Percentiles rank a stretch among this genome's conserved stretches.
Evolutionary conservation across 2,329 filamentous ascomycete species (phyloP).

Genomic region (Chalaropsis ovoidea): DNA sequence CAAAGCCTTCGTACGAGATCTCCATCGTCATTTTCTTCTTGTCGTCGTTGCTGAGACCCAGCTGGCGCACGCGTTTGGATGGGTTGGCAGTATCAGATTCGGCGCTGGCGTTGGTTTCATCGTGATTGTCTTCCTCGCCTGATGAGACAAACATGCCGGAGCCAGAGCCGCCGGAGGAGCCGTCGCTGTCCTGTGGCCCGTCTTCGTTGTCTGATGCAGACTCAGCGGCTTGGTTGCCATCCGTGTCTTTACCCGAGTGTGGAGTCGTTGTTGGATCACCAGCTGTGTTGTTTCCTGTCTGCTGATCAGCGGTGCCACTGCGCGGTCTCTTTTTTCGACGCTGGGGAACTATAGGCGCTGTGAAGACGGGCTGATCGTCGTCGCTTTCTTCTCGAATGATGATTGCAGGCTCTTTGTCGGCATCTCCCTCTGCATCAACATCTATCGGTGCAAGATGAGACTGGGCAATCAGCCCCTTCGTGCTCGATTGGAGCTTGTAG

Average conservation of each 20-base stretch:
- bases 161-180: not conserved
- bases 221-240: not conserved
- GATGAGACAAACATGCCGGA: constrained; percentile 19
- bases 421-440: not conserved
- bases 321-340: constrained; percentile 2
- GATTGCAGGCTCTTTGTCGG: not conserved
- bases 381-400: constrained; percentile 31
- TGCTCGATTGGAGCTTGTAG: constrained; percentile 29
- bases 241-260: not conserved
- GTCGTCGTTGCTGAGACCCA: constrained; percentile 44
- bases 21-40: constrained; percentile 86
- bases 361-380: constrained; percentile 29
- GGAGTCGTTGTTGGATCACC: not conserved
- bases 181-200: not conserved
- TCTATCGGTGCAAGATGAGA: constrained; percentile 21
- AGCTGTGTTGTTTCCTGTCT: not conserved
- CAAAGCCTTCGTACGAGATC: constrained; percentile 88
- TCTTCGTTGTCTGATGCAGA: not conserved
- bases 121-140: constrained; percentile 19
- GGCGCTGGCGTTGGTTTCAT: constrained; percentile 30
- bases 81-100: constrained; percentile 28
- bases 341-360: constrained; percentile 32
- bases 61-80: constrained; percentile 38
- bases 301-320: not conserved
- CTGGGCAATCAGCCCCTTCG: constrained; percentile 20